A percentile compares a stretch with the other conserved stretches of the same genome.
These are phyloP conservation scores for Physcomitrellopsis africana DNA, from an alignment of 225 moss, liverwort and hornwort genomes.

Conservation along the genomic window DNA sequence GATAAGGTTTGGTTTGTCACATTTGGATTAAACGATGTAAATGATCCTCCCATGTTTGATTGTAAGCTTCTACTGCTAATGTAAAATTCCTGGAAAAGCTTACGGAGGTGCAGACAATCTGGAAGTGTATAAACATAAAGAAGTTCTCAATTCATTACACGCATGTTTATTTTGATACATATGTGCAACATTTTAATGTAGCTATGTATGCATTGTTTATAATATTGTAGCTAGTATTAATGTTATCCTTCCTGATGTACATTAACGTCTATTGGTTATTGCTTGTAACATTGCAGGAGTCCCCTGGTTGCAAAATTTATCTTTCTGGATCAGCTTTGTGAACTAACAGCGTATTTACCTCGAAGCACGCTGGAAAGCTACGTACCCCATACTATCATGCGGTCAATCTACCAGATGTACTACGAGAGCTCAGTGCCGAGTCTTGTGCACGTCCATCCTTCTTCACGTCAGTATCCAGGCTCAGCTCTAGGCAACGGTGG, in stretches of 20 bases:
- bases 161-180: no score
- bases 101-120: no score
- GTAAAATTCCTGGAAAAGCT: no score
- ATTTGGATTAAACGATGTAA: no score
- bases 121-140: no score
- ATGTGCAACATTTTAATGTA: no score
- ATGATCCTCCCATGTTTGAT: neutral
- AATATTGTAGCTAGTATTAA: no score
- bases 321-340: constrained; percentile 95
- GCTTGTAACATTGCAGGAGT: constrained; percentile 49
- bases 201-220: no score
- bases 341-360: constrained; percentile 74
- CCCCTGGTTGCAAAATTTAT: constrained; percentile 91
- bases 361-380: constrained; percentile 87
- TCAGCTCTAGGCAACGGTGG: constrained; percentile 29
- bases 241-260: neutral
- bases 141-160: no score
- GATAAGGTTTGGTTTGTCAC: no score
- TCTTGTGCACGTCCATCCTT: constrained; percentile 67
- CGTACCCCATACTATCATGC: constrained; percentile 91
- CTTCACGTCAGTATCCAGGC: constrained; percentile 53
- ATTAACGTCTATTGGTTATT: no score
- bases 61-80: neutral
- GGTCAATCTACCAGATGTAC: constrained; percentile 96
- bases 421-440: constrained; percentile 86